Evolutionary conservation across 805 yeast genomes (phyloP).

Genomic region (Blastobotrys americana): DNA sequence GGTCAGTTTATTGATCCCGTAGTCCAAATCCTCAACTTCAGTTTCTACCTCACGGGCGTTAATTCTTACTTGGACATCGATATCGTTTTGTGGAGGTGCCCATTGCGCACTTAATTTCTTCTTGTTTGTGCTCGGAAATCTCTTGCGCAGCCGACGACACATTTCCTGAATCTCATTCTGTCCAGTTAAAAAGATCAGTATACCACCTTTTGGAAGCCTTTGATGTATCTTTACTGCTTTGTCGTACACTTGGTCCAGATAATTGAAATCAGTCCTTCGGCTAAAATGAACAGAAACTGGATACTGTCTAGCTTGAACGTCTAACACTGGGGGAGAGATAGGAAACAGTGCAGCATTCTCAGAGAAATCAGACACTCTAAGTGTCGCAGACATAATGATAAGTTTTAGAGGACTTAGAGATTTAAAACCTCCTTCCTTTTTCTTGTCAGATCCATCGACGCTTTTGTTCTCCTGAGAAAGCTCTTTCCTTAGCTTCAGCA

Average conservation of each 20-base stretch:
- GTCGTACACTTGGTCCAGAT: constrained; percentile 76
- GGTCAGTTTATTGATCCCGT: constrained; percentile 29
- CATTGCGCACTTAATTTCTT: constrained; percentile 19
- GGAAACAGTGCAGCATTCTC: constrained; percentile 65
- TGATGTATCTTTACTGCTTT: constrained; percentile 84
- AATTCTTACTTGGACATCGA: constrained; percentile 41
- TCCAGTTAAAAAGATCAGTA: constrained; percentile 86
- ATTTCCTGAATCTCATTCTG: constrained; percentile 80
- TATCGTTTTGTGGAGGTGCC: constrained; percentile 33
- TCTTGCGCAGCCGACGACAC: constrained; percentile 59
- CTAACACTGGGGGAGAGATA: constrained; percentile 76
- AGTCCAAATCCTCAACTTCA: constrained; percentile 85
- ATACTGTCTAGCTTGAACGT: constrained; percentile 86
- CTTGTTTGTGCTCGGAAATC: constrained; percentile 51
- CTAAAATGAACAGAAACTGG: constrained; percentile 92
- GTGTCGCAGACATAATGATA: constrained; percentile 94
- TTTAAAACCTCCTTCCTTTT: too few species aligned
- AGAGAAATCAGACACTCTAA: constrained; percentile 87
- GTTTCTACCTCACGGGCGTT: constrained; percentile 54
- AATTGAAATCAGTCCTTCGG: constrained; percentile 67
- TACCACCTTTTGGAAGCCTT: constrained; percentile 87
- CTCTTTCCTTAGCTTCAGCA: constrained; percentile 58
- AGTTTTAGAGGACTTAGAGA: constrained; percentile 53
- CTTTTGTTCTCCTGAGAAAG: constrained; percentile 32
- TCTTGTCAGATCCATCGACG: constrained; percentile 37